Evolutionary conservation across 768 basidiomycete genomes (phyloP), one percentile per base, ranked within the genome.

Genomic region (Suillus subaureus): DNA sequence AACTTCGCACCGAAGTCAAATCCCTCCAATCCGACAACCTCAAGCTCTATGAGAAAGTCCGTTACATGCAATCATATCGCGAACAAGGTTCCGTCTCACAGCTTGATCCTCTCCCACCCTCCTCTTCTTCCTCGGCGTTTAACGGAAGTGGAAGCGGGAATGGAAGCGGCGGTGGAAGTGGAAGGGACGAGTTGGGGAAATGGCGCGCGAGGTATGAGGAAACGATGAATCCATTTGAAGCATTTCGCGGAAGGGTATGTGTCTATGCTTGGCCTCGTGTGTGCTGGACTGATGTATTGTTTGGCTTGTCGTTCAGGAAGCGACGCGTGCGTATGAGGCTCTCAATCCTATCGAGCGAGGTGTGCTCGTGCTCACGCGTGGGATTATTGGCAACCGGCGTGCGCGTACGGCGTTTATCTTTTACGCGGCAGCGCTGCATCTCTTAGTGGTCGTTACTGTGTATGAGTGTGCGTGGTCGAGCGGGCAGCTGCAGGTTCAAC

Each of bases 161-260:
- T 52, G 52, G 28, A 75, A 57, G 72, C 80, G 35, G 79, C 80
- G 68, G 82, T 31, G 51, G 47, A 74, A 61, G 73, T 81, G 33
- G 79, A 80, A 31, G 73, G 74, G 92, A 91, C 70, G 93, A 94
- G 70, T 88, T 99, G 75, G 90, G 91, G 71, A 93, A 89, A 73
- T 99, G 99, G 77, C 88, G 90, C 58, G 86, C 90, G 68, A 84
- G 95, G 74, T 99, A 99, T 73, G 97, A 99, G 74, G 93, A 97
- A 78, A 88, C 93, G 61, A 95, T 99, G 88, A 99, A 99, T 73
- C 97, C 97, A 0, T 99, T 99, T 74, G 96, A 98, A 77, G 95
- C 92, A 8, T 99, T 99, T 84, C 88, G 95, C 68, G 95, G 97
- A 2, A 83, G 95, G 76, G 97, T 97, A 71, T 69, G 95, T 86